Evolutionary conservation across 148 eudicot genomes (phyloP).

Genomic region (Suaeda aralocaspica): DNA sequence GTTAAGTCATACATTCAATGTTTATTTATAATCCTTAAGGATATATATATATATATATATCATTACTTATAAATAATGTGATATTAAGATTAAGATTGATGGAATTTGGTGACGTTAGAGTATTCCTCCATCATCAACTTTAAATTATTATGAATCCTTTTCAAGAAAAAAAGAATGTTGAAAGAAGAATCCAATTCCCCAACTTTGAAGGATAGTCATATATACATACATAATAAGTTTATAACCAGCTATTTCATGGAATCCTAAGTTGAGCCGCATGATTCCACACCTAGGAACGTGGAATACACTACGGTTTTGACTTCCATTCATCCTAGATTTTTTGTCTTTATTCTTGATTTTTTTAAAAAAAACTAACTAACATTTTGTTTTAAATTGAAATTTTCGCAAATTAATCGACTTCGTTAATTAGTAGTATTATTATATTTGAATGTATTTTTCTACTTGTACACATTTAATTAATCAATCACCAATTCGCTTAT

Average conservation of each 20-base stretch:
- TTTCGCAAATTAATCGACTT: too few species aligned
- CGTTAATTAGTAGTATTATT: too few species aligned
- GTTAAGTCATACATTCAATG: too few species aligned
- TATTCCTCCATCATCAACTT: slow-evolving; percentile 8
- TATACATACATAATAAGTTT: not conserved
- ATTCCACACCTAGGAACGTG: slow-evolving; percentile 15
- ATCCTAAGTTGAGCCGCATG: slow-evolving; percentile 8
- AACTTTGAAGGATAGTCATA: not conserved
- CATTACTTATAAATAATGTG: too few species aligned
- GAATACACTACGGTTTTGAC: not conserved
- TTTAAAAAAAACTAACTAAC: not conserved
- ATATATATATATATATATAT: too few species aligned
- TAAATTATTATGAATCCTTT: not conserved
- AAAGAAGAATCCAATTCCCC: slow-evolving; percentile 22
- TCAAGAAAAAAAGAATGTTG: not conserved
- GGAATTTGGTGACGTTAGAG: slow-evolving; percentile 18
- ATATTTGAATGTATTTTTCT: too few species aligned
- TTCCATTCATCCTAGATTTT: slow-evolving; percentile 9
- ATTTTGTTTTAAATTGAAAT: not conserved
- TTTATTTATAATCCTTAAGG: too few species aligned
- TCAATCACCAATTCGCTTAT: too few species aligned
- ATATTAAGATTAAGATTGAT: slow-evolving; percentile 16
- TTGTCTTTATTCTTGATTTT: too few species aligned
- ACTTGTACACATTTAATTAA: too few species aligned
- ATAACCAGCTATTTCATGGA: not conserved